These are phyloP conservation scores for Botryotinia convoluta DNA, from an alignment of 2,329 filamentous ascomycete genomes.

Conservation along the genomic window DNA sequence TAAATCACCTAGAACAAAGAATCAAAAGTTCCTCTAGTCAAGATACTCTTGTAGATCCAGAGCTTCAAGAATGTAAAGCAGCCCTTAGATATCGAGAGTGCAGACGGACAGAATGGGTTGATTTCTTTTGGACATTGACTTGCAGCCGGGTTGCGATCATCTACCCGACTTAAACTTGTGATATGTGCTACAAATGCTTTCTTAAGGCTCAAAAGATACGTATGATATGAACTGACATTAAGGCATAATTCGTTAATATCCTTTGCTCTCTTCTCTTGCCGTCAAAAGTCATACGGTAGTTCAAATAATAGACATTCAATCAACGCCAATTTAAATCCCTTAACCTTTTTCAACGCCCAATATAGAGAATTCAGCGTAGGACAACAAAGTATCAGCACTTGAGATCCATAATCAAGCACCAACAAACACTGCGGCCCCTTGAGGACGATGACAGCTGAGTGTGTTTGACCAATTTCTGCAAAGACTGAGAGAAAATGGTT, in stretches of 20 bases:
- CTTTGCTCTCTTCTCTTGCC: background rate
- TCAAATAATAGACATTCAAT: background rate
- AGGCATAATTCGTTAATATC: background rate
- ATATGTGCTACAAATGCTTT: background rate
- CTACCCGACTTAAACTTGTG: too few relatives aligned
- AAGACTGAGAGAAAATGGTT: background rate
- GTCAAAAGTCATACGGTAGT: background rate
- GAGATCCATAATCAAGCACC: background rate
- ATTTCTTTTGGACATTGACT: background rate
- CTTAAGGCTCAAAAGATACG: background rate
- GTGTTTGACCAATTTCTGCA: background rate
- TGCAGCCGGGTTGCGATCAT: background rate
- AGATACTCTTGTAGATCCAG: background rate
- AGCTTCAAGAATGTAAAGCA: background rate
- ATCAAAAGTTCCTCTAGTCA: background rate
- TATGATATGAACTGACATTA: too few relatives aligned
- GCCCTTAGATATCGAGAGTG: background rate
- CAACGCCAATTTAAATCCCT: background rate
- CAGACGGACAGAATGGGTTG: background rate
- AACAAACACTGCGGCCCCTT: background rate
- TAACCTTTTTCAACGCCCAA: fast-evolving
- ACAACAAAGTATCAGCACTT: background rate
- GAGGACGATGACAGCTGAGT: background rate
- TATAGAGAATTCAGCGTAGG: background rate
- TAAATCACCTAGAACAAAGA: fast-evolving